phyloP scores from a whole-genome alignment of 2,329 filamentous ascomycete species.

The Penicillium sp. region DNA sequence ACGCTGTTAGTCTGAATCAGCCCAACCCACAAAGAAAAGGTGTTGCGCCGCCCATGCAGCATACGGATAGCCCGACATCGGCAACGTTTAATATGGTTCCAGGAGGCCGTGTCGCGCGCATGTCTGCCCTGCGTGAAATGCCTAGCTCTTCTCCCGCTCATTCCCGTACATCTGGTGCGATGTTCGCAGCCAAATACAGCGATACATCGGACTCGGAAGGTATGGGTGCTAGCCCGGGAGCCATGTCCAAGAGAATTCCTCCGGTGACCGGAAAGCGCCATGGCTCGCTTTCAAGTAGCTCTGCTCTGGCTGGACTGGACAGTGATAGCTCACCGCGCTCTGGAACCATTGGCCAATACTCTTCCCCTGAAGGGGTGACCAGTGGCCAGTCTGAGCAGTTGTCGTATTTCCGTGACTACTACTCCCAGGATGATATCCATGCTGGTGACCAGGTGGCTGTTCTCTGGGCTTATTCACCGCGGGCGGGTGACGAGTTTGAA shows the following conservation, averaged over 20 bases:
- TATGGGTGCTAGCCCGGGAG: constrained; percentile 70
- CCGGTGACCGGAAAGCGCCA: constrained; percentile 63
- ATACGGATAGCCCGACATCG: constrained; percentile 33
- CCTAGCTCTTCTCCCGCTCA: constrained; percentile 62
- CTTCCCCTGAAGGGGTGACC: constrained; percentile 77
- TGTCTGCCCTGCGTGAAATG: constrained; percentile 87
- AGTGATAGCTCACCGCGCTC: constrained; percentile 73
- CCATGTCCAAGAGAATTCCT: constrained; percentile 54
- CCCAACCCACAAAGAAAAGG: constrained; percentile 65
- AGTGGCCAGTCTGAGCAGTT: constrained; percentile 95
- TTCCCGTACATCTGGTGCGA: constrained; percentile 52
- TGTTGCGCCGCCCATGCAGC: constrained; percentile 43
- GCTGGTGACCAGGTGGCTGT: constrained; percentile 86
- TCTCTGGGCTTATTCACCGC: constrained; percentile 95
- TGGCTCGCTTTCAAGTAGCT: constrained; percentile 87
- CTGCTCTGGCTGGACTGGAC: constrained; percentile 63
- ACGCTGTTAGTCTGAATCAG: constrained; percentile 78
- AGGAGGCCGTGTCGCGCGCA: constrained; percentile 86
- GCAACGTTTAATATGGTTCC: constrained; percentile 73
- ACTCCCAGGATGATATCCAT: constrained; percentile 94
- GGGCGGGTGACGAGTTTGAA: constrained; percentile 88
- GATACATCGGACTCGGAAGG: constrained; percentile 63
- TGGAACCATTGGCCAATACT: constrained; percentile 68
- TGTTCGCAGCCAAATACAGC: constrained; percentile 52
- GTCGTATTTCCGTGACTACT: constrained; percentile 97